phyloP scores from a whole-genome alignment of 2,329 filamentous ascomycete species.

The Botryotinia narcissicola region DNA sequence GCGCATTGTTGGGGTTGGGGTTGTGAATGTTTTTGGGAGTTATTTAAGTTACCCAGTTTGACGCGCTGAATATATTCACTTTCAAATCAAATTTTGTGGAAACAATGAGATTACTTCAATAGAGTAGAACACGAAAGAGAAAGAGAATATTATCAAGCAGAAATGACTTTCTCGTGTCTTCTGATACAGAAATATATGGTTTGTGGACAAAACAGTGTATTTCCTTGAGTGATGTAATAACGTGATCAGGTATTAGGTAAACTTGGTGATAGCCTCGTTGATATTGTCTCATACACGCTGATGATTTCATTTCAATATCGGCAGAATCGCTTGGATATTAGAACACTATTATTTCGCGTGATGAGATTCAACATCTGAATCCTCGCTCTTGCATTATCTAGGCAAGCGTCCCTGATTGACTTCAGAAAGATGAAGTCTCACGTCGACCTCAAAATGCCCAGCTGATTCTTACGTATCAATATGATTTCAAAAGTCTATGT shows the following conservation, averaged over 20 bases:
- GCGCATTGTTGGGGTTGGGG: neutral
- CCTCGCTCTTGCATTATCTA: neutral
- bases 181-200: neutral
- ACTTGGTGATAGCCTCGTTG: neutral
- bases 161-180: too few species aligned
- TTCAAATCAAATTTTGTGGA: neutral
- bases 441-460: neutral
- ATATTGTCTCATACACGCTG: neutral
- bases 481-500: accelerated
- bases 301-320: neutral
- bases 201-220: too few species aligned
- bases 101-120: neutral
- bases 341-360: accelerated
- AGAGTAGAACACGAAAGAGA: too few species aligned
- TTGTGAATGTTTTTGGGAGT: neutral
- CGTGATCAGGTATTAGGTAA: accelerated
- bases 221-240: neutral
- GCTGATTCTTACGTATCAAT: neutral
- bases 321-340: neutral
- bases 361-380: neutral
- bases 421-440: neutral
- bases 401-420: neutral
- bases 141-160: neutral
- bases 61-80: neutral
- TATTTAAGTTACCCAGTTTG: neutral